Evolutionary conservation across 352 stramenopile genomes (phyloP).

Genomic region (Pythium utonaiense): DNA sequence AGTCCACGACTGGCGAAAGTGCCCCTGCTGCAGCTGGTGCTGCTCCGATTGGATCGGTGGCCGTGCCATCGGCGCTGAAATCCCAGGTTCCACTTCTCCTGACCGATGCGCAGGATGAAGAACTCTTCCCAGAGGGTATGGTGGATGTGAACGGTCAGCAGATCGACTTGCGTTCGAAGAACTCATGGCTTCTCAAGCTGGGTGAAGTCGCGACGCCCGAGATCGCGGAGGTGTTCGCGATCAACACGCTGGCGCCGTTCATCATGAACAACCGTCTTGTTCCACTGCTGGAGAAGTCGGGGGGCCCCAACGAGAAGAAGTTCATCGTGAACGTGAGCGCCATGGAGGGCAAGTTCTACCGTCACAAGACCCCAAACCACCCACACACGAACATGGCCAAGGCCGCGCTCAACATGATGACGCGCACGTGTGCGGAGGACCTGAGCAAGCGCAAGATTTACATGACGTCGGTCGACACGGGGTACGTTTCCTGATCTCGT

Average conservation of each 20-base stretch:
- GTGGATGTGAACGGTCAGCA: conserved; percentile 96
- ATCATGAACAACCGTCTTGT: conserved; percentile 94
- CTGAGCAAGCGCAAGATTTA: conserved; percentile 93
- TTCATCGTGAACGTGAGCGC: conserved; percentile 98
- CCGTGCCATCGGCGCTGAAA: conserved; percentile 74
- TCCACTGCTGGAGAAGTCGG: conserved; percentile 77
- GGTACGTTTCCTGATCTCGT: conserved; percentile 37
- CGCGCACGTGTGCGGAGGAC: conserved; percentile 94
- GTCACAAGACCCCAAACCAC: conserved; percentile 96
- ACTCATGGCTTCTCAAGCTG: conserved; percentile 95
- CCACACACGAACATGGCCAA: conserved; percentile 99
- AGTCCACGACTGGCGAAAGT: conserved; percentile 22
- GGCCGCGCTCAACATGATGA: conserved; percentile 98
- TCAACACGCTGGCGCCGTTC: conserved; percentile 97
- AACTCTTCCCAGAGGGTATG: conserved; percentile 65
- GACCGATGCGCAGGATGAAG: conserved; percentile 49
- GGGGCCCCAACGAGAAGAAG: conserved; percentile 46
- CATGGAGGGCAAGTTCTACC: conserved; percentile 98
- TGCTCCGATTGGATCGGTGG: conserved; percentile 15
- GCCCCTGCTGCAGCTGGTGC: not conserved
- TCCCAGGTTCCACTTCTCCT: conserved; percentile 79
- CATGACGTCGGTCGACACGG: conserved; percentile 98
- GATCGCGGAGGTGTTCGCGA: conserved; percentile 86
- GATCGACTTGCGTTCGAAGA: conserved; percentile 92
- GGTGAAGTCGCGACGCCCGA: conserved; percentile 89